Evolutionary conservation across 257 asterid species (phyloP).

Genomic region (Solanum piurae): DNA sequence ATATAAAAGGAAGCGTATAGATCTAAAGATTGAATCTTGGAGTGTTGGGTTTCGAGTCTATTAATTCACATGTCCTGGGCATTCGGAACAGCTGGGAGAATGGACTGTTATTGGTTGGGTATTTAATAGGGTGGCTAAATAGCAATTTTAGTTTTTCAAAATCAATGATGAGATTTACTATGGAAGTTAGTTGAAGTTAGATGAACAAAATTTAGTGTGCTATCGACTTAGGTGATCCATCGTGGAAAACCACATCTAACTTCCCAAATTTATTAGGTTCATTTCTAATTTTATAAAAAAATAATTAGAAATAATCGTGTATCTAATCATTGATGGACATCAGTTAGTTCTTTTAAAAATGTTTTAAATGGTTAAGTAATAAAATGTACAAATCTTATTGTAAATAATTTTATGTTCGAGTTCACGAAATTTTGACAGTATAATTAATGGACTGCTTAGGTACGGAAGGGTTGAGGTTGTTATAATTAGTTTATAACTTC

Average conservation of each 20-base stretch:
- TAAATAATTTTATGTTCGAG: no score
- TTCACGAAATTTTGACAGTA: no score
- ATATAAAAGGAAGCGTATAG: background rate
- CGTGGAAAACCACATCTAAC: background rate
- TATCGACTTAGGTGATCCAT: background rate
- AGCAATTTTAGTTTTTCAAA: background rate
- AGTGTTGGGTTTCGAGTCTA: background rate
- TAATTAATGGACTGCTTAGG: no score
- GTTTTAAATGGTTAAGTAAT: no score
- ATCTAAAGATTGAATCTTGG: background rate
- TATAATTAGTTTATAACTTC: background rate
- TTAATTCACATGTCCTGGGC: background rate
- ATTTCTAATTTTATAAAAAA: no score
- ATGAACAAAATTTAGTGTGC: slow-evolving; percentile 10
- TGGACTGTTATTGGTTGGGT: background rate
- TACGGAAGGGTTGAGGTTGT: no score
- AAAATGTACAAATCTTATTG: no score
- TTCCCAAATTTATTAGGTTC: background rate
- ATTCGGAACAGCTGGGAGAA: background rate
- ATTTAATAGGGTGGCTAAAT: background rate
- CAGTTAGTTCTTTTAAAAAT: no score
- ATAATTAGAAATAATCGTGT: no score
- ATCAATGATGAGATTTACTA: background rate
- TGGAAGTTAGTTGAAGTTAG: slow-evolving; percentile 13
- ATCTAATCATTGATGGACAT: no score